Percentiles rank a stretch among this genome's conserved stretches.
Evolutionary conservation across 192 early-diverging fungal genomes (phyloP).

Genomic region (Podila minutissima): DNA sequence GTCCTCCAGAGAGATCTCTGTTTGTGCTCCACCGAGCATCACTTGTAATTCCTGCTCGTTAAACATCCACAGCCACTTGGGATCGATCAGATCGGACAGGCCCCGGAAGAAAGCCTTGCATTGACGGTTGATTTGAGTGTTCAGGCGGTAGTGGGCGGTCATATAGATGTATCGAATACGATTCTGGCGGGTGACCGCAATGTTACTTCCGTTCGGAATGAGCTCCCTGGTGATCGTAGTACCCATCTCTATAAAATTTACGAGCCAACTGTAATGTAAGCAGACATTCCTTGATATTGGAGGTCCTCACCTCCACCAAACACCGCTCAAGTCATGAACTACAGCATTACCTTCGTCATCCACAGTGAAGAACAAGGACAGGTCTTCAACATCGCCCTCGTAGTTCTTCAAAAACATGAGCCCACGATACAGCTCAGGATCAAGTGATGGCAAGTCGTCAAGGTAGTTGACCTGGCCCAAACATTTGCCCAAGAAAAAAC

Average conservation of each 20-base stretch:
- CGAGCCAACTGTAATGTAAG: not conserved
- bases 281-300: too few relatives aligned
- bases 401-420: conserved; percentile 81
- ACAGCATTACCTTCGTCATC: conserved; percentile 60
- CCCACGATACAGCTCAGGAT: conserved; percentile 80
- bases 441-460: conserved; percentile 83
- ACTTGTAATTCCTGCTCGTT: conserved; percentile 93
- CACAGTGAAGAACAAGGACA: conserved; percentile 77
- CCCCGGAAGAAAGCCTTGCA: conserved; percentile 88
- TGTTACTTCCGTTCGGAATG: conserved; percentile 77
- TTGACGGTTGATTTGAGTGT: conserved; percentile 79
- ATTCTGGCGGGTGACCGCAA: conserved; percentile 88
- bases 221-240: conserved; percentile 69
- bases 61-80: conserved; percentile 92
- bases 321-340: not conserved
- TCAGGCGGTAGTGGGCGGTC: conserved; percentile 90
- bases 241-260: conserved; percentile 47
- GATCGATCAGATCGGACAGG: conserved; percentile 84
- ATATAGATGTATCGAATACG: conserved; percentile 88
- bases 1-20: conserved; percentile 82
- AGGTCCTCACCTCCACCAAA: not conserved
- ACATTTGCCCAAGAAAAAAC: conserved; percentile 84
- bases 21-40: conserved; percentile 82
- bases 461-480: conserved; percentile 57
- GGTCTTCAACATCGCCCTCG: conserved; percentile 73